Conservation (phyloP, 1,284 basidiomycete genomes). For the Fomitiporia mediterranea region DNA sequence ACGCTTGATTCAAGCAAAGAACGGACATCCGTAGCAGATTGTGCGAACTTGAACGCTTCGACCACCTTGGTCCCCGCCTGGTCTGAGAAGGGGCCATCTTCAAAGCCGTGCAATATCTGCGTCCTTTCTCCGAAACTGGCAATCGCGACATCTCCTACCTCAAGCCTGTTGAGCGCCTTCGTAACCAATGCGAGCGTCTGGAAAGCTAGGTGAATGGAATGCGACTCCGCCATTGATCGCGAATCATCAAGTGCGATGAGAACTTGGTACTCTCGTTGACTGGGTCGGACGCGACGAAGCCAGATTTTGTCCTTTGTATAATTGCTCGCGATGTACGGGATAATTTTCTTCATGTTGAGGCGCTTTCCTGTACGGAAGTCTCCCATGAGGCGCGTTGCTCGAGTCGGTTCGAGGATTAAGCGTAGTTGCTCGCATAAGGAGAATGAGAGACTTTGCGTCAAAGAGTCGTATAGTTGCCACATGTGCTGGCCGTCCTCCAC, state of each 20-base stretch:
- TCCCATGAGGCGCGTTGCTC: conserved; percentile 91
- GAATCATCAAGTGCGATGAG: conserved; percentile 95
- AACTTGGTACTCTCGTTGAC: conserved; percentile 94
- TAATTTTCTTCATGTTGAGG: conserved; percentile 99
- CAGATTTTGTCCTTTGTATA: conserved; percentile 99
- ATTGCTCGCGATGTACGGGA: conserved; percentile 97
- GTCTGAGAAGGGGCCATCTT: conserved; percentile 74
- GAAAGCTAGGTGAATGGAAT: conserved; percentile 91
- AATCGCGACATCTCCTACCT: conserved; percentile 92
- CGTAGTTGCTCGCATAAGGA: conserved; percentile 94
- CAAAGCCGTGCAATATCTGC: conserved; percentile 87
- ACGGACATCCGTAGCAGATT: conserved; percentile 88
- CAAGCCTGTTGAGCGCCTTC: conserved; percentile 86
- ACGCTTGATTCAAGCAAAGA: conserved; percentile 84
- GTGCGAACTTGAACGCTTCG: conserved; percentile 84
- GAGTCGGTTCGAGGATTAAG: conserved; percentile 92
- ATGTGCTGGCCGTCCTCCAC: conserved; percentile 63
- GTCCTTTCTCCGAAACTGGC: conserved; percentile 88
- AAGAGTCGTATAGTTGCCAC: conserved; percentile 87
- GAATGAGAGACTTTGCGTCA: conserved; percentile 90
- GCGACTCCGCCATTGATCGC: conserved; percentile 92
- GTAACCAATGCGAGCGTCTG: conserved; percentile 92
- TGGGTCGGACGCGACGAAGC: conserved; percentile 92
- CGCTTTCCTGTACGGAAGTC: conserved; percentile 98
- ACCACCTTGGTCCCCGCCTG: conserved; percentile 78